Conservation (phyloP, 192 early-diverging fungal species). For the Linnemannia zychae region DNA sequence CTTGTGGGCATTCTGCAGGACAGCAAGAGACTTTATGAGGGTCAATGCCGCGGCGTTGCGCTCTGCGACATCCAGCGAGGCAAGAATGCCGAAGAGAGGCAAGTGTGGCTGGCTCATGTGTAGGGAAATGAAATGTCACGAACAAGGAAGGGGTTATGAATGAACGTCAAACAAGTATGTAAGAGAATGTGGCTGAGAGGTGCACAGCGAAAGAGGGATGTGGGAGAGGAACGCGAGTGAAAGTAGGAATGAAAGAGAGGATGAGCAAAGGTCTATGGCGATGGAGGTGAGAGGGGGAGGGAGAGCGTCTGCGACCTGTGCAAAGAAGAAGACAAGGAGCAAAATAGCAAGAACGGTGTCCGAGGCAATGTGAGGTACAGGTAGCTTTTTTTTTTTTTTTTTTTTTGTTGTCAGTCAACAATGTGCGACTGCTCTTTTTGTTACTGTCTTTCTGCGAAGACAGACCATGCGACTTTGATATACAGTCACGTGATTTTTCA, state of each 20-base stretch:
- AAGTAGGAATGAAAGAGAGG: background rate
- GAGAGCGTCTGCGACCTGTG: conserved; percentile 12
- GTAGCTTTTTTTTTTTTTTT: background rate
- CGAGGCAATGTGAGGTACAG: background rate
- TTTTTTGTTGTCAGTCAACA: no score
- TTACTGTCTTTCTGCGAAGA: no score
- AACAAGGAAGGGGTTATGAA: background rate
- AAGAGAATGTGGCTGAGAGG: background rate
- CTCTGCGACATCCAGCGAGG: conserved; percentile 76
- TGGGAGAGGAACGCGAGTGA: background rate
- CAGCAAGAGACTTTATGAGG: conserved; percentile 70
- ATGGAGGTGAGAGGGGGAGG: background rate
- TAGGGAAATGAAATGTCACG: background rate
- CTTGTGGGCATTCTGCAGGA: conserved; percentile 63
- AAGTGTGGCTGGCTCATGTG: conserved; percentile 62
- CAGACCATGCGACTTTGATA: no score
- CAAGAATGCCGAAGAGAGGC: conserved; percentile 84
- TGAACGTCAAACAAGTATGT: background rate
- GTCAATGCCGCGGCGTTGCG: conserved; percentile 74
- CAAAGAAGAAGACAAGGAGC: conserved; percentile 6
- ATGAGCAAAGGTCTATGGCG: background rate
- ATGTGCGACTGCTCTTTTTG: no score
- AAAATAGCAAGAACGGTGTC: background rate
- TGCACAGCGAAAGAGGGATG: background rate
- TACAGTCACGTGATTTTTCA: no score